Base-by-base conservation (phyloP, 768 basidiomycete genomes). In the Pholiota molesta region DNA sequence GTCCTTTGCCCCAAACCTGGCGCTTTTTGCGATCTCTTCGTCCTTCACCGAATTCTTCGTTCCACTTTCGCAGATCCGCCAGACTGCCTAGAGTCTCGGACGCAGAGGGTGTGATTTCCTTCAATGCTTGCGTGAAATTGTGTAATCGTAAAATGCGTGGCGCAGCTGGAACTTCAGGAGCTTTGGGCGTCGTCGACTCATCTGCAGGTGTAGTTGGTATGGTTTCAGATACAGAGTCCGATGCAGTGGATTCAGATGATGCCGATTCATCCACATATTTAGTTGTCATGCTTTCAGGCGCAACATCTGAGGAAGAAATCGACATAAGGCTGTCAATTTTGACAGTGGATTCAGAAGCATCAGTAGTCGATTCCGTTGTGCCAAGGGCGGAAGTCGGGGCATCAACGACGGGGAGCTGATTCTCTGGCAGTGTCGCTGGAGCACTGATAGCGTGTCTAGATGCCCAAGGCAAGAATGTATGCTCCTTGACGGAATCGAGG, bases 31-130 rank as follows among this genome's bases (percentile, higher is more conserved):
- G 85, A 39, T 89, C 85, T 64, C 79, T 83, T 17, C 84, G 77
- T 5, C 94, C 94, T 73, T 97, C 95, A 26, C 96, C 95, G 73
- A 95, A 96, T 72, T 96, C 92, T 52, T 95, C 91, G 63, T 97
- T 95, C 94, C 94, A 96, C 76, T 89, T 91, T 47, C 89, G 84
- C 47, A 95, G 77, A 60, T 91, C 90, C 1, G 87, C 77, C 35
- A 94, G 83, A 53, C 84, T 90, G 52, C 91, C 91, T 2, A 92
- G 76, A 13, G 85, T 80, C 74, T 97, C 95, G 3, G 94, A 95
- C 5, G 88, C 89, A 0, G 94, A 95, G 13, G 95, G 93, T 2
- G 91, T 90, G 65, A 97, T 95, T 74, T 98, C 95, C 66, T 85
- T 88, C 61, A 97, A 79, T 0, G 96, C 95, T 69, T 91, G 89